Evolutionary conservation across 345 rosid genomes (phyloP).

Genomic region (Eucalyptus melliodora): DNA sequence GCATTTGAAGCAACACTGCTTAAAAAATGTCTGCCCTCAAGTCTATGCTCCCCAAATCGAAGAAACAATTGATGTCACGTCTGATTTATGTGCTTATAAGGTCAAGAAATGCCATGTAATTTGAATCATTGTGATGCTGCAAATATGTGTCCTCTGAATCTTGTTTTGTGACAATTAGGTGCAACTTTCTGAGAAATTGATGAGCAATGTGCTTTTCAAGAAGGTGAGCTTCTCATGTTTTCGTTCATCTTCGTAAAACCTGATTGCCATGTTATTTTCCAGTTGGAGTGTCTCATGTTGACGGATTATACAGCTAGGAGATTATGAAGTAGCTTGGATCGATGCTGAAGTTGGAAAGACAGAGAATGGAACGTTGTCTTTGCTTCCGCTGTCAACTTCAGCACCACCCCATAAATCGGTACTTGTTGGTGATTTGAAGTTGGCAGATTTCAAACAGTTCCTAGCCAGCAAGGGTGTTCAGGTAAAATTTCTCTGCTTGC

Average conservation of each 20-base stretch:
- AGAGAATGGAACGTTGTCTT: slow-evolving; percentile 48
- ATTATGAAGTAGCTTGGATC: slow-evolving; percentile 86
- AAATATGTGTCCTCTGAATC: not conserved
- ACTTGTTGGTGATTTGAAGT: slow-evolving; percentile 82
- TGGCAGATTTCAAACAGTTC: slow-evolving; percentile 91
- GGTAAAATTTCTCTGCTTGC: slow-evolving; percentile 9
- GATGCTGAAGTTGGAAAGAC: slow-evolving; percentile 90
- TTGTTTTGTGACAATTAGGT: slow-evolving; percentile 34
- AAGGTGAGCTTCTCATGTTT: slow-evolving; percentile 32
- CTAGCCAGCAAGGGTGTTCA: slow-evolving; percentile 89
- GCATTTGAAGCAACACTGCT: slow-evolving; percentile 90
- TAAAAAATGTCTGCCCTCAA: slow-evolving; percentile 73
- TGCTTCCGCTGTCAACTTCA: slow-evolving; percentile 48
- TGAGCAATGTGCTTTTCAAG: slow-evolving; percentile 93
- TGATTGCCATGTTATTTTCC: not conserved
- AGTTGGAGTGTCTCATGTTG: not conserved
- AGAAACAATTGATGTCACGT: slow-evolving; percentile 88
- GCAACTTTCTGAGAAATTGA: slow-evolving; percentile 89
- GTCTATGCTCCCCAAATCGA: slow-evolving; percentile 89
- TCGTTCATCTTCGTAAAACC: not conserved
- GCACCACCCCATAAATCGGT: slow-evolving; percentile 76
- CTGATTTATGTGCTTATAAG: slow-evolving; percentile 96
- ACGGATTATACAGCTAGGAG: slow-evolving; percentile 51
- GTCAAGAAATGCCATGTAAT: slow-evolving; percentile 9
- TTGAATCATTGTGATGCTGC: not conserved